Conservation (phyloP, 257 asterid genomes). For the Nicotiana noctiflora region DNA sequence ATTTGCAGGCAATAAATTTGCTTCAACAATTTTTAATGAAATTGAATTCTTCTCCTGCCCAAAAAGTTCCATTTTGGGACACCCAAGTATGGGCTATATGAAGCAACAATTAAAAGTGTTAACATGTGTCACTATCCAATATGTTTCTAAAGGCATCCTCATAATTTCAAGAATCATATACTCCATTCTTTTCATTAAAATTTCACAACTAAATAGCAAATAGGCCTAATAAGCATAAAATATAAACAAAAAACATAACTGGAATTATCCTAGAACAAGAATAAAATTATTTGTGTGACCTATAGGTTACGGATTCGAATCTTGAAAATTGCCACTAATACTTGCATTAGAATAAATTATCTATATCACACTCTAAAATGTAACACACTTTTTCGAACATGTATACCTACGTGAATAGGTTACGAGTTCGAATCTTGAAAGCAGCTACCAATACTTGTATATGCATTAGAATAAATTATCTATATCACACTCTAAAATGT, state of each 20-base stretch:
- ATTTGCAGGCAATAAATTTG: conserved; percentile 11
- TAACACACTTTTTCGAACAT: too few species aligned
- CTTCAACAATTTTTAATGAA: background rate
- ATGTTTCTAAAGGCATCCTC: background rate
- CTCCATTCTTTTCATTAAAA: background rate
- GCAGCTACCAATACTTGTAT: too few species aligned
- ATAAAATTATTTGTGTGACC: too few species aligned
- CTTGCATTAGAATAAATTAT: background rate
- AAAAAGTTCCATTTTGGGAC: conserved; percentile 7
- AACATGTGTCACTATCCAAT: conserved; percentile 14
- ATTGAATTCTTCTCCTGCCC: background rate
- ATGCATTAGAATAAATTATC: too few species aligned
- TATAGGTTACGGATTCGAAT: fast-evolving
- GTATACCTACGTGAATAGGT: too few species aligned
- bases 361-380: too few species aligned
- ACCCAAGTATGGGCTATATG: background rate
- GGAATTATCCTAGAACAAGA: background rate
- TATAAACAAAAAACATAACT: background rate
- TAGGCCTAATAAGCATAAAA: background rate
- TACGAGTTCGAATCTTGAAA: too few species aligned
- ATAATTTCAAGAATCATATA: background rate
- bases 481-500: too few species aligned
- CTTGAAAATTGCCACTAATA: too few species aligned
- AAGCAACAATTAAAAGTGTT: background rate
- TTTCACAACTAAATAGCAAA: background rate